A percentile compares a stretch with the other conserved stretches of the same genome.
These are phyloP conservation scores for Wickerhamomyces queroliae DNA, from an alignment of 805 yeast genomes.

Conservation along the genomic window DNA sequence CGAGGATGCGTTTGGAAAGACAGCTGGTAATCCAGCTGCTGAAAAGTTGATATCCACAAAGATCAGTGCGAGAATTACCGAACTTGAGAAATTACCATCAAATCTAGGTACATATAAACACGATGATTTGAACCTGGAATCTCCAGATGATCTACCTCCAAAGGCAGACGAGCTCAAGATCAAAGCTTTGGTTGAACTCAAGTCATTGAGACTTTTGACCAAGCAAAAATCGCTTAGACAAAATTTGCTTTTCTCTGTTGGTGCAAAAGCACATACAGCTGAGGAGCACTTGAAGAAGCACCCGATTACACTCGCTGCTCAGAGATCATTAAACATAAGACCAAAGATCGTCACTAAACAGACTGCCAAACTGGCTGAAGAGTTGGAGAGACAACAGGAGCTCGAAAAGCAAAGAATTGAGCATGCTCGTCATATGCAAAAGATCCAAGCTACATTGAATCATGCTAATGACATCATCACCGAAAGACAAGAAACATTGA, in stretches of 20 bases:
- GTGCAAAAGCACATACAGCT: conserved; percentile 51
- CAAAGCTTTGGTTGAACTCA: conserved; percentile 65
- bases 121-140: conserved; percentile 35
- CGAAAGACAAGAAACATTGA: conserved; percentile 19
- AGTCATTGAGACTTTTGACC: conserved; percentile 56
- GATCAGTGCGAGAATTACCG: conserved; percentile 50
- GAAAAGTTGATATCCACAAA: conserved; percentile 51
- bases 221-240: conserved; percentile 70
- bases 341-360: conserved; percentile 67
- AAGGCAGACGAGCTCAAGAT: conserved; percentile 54
- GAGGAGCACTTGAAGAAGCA: conserved; percentile 45
- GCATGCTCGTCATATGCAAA: conserved; percentile 43
- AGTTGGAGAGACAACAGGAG: conserved; percentile 65
- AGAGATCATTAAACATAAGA: conserved; percentile 61
- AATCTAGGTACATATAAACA: conserved; percentile 55
- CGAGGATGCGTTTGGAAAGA: conserved; percentile 25
- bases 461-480: conserved; percentile 23
- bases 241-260: conserved; percentile 44
- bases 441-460: conserved; percentile 34
- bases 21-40: conserved; percentile 36
- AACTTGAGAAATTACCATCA: conserved; percentile 62
- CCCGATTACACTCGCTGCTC: conserved; percentile 58
- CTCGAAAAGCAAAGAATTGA: conserved; percentile 50
- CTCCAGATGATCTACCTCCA: conserved; percentile 39
- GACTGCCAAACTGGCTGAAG: conserved; percentile 71